These are phyloP conservation scores for Penicillium atrosanguineum DNA, from an alignment of 495 filamentous ascomycete genomes.

Conservation along the genomic window DNA sequence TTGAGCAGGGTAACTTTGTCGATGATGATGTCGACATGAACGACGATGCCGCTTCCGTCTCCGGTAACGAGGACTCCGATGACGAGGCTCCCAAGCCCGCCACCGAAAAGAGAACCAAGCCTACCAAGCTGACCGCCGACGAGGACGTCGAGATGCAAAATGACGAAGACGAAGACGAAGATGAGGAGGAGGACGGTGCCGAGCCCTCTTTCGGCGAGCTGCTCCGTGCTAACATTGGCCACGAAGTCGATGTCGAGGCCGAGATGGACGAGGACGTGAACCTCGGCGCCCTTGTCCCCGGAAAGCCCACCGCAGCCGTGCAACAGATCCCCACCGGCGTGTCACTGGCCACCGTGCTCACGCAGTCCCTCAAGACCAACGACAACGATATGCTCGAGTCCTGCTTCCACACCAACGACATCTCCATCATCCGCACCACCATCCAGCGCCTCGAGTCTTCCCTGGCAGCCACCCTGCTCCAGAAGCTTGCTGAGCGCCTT, in stretches of 20 bases:
- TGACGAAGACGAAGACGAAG: constrained; percentile 37
- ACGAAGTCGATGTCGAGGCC: constrained; percentile 74
- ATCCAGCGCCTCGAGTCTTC: constrained; percentile 85
- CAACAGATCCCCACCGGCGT: constrained; percentile 66
- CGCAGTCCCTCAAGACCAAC: constrained; percentile 89
- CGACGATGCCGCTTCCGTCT: constrained; percentile 41
- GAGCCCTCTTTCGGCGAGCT: constrained; percentile 89
- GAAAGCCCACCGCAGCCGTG: constrained; percentile 38
- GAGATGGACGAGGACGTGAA: constrained; percentile 43
- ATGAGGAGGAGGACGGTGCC: constrained; percentile 47
- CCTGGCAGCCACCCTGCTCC: constrained; percentile 72
- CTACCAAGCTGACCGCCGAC: constrained; percentile 29
- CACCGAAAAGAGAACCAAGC: constrained; percentile 32
- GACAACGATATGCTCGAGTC: constrained; percentile 85
- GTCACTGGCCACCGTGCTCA: constrained; percentile 84
- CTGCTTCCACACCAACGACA: constrained; percentile 77
- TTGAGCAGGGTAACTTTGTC: constrained; percentile 45
- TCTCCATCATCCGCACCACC: constrained; percentile 74
- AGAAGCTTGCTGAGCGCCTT: constrained; percentile 82
- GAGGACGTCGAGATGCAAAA: constrained; percentile 47
- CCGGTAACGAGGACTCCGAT: constrained; percentile 39
- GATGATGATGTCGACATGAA: constrained; percentile 53
- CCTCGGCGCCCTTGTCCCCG: constrained; percentile 37
- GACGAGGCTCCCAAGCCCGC: constrained; percentile 39
- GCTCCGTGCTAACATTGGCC: constrained; percentile 63